These are phyloP conservation scores for Wallacemonas sp. DNA, from an alignment of 208 protist species.

Conservation along the genomic window DNA sequence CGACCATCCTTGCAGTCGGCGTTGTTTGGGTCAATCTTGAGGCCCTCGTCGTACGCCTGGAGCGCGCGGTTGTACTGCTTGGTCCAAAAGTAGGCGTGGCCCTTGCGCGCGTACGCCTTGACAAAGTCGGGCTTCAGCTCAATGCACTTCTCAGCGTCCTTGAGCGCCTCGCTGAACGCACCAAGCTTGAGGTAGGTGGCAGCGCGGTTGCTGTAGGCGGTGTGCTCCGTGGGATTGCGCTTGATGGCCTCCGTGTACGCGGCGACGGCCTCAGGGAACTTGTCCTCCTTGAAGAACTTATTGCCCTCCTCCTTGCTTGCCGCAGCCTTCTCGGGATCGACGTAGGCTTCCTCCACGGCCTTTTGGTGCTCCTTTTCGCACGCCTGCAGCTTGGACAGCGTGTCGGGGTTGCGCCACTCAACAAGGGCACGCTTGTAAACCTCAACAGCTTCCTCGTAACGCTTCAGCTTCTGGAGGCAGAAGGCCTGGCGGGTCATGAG, in stretches of 20 bases:
- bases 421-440: constrained; percentile 91
- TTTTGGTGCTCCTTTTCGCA: constrained; percentile 92
- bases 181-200: constrained; percentile 97
- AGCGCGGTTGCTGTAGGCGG: constrained; percentile 95
- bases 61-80: constrained; percentile 97
- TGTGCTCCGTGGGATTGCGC: constrained; percentile 94
- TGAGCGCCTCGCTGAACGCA: constrained; percentile 92
- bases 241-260: constrained; percentile 95
- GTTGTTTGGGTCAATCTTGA: constrained; percentile 93
- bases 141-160: constrained; percentile 96
- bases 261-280: constrained; percentile 95
- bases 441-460: constrained; percentile 88
- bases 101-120: constrained; percentile 92
- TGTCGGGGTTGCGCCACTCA: constrained; percentile 94
- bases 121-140: constrained; percentile 95
- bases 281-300: constrained; percentile 94
- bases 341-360: constrained; percentile 91
- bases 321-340: constrained; percentile 86
- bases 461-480: constrained; percentile 81
- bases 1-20: constrained; percentile 89
- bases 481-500: constrained; percentile 91
- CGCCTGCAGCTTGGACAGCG: constrained; percentile 83
- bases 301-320: constrained; percentile 96
- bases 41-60: constrained; percentile 94
- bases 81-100: constrained; percentile 90